These are phyloP conservation scores for Ensete ventricosum DNA, from an alignment of 176 grass and related monocot genomes.

Conservation along the genomic window DNA sequence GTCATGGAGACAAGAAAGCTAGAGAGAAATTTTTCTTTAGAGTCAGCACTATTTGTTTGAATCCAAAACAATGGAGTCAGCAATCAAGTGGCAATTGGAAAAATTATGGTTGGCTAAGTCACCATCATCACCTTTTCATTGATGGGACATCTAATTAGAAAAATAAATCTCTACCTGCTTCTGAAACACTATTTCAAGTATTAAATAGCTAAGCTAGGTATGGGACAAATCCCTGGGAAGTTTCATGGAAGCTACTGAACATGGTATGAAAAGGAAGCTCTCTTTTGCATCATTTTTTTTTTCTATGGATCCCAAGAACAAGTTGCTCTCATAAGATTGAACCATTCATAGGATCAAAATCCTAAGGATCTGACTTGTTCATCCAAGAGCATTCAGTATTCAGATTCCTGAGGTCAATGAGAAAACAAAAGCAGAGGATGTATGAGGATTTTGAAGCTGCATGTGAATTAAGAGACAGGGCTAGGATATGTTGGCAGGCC, in stretches of 20 bases:
- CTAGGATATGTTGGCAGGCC: no score
- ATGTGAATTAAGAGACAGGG: no score
- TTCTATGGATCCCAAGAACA: neutral
- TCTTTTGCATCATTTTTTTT: no score
- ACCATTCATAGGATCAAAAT: neutral
- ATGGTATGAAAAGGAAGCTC: no score
- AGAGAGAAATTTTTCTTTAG: neutral
- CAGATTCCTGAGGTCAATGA: no score
- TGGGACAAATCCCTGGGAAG: neutral
- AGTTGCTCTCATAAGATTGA: neutral
- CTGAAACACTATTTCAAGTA: neutral
- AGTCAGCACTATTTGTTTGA: slow-evolving; percentile 1
- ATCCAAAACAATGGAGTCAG: neutral
- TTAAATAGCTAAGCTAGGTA: neutral
- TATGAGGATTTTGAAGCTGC: no score
- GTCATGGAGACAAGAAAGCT: neutral
- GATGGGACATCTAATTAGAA: neutral
- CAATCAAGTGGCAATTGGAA: slow-evolving; percentile 5
- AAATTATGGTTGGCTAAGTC: neutral
- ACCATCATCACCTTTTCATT: neutral
- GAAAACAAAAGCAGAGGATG: no score
- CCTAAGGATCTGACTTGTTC: no score
- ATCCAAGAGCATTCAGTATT: no score
- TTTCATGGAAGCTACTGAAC: neutral
- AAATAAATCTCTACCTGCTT: neutral